These are phyloP conservation scores for Macrocybe gigantea DNA, from an alignment of 768 basidiomycete genomes.

Conservation along the genomic window DNA sequence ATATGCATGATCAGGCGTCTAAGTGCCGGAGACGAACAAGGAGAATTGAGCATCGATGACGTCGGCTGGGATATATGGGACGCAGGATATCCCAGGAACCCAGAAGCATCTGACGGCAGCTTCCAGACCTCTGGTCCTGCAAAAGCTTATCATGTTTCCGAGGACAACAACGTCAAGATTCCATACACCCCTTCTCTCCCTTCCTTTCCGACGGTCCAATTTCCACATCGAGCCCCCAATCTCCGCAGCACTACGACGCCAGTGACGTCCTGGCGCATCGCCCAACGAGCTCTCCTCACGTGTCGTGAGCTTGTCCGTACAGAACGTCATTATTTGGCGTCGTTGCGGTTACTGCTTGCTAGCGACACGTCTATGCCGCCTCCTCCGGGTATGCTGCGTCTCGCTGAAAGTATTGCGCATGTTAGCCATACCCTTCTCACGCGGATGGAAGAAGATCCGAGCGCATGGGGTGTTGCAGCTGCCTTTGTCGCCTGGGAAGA, in stretches of 20 bases:
- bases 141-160: too few species aligned
- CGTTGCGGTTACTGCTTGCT: slow-evolving; percentile 8
- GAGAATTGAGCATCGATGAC: not conserved
- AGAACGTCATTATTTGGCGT: slow-evolving; percentile 12
- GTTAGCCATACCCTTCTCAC: slow-evolving; percentile 34
- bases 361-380: slow-evolving; percentile 23
- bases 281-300: slow-evolving; percentile 19
- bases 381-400: slow-evolving; percentile 32
- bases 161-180: too few species aligned
- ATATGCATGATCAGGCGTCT: slow-evolving; percentile 21
- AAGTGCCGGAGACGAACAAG: slow-evolving; percentile 10
- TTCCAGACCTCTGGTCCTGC: too few species aligned
- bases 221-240: not conserved
- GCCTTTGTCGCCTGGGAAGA: slow-evolving; percentile 45
- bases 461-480: slow-evolving; percentile 44
- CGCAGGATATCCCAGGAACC: slow-evolving; percentile 6
- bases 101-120: too few species aligned
- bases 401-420: slow-evolving; percentile 33
- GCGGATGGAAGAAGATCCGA: slow-evolving; percentile 35
- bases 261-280: slow-evolving; percentile 14
- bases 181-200: slow-evolving; percentile 16
- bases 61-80: slow-evolving; percentile 15
- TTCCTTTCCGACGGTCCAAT: slow-evolving; percentile 10
- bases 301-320: slow-evolving; percentile 21
- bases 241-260: slow-evolving; percentile 1